phyloP scores from a whole-genome alignment of 2,329 filamentous ascomycete genomes.

The Aspergillus terreus region DNA sequence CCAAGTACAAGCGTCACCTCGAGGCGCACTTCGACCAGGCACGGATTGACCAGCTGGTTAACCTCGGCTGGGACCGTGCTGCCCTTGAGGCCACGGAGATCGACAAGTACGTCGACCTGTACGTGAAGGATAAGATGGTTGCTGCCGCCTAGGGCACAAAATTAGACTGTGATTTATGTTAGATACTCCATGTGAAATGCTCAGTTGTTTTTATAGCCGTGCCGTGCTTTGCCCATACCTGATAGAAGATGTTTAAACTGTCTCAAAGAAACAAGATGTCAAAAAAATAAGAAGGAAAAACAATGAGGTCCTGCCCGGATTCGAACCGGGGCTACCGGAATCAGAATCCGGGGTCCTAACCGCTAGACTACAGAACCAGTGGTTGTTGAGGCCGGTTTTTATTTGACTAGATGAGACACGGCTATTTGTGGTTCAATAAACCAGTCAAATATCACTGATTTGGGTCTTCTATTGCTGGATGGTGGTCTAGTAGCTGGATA shows the following conservation, averaged over 20 bases:
- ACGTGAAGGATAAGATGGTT: conserved; percentile 54
- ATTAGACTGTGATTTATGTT: conserved; percentile 1
- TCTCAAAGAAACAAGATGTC: not conserved
- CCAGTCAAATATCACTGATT: too few relatives aligned
- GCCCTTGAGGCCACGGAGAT: conserved; percentile 77
- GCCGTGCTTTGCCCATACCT: too few relatives aligned
- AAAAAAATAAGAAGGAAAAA: not conserved
- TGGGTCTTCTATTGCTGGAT: too few relatives aligned
- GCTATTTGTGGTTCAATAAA: too few relatives aligned
- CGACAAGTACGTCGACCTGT: conserved; percentile 91
- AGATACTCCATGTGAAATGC: not conserved
- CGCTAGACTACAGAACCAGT: conserved; percentile 7
- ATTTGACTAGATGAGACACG: not conserved
- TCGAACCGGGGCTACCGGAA: conserved; percentile 9
- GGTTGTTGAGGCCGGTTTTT: not conserved
- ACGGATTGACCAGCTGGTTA: conserved; percentile 76
- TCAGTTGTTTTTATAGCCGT: not conserved
- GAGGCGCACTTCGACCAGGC: conserved; percentile 73
- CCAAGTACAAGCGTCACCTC: conserved; percentile 92
- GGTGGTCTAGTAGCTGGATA: too few relatives aligned
- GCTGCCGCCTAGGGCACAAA: conserved; percentile 15
- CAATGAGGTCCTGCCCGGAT: conserved; percentile 5
- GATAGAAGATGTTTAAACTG: not conserved
- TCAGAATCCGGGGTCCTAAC: conserved; percentile 9
- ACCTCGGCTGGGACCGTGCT: conserved; percentile 70